These are phyloP conservation scores for Trichosporon asahii DNA, from an alignment of 1,284 basidiomycete genomes.

Conservation along the genomic window DNA sequence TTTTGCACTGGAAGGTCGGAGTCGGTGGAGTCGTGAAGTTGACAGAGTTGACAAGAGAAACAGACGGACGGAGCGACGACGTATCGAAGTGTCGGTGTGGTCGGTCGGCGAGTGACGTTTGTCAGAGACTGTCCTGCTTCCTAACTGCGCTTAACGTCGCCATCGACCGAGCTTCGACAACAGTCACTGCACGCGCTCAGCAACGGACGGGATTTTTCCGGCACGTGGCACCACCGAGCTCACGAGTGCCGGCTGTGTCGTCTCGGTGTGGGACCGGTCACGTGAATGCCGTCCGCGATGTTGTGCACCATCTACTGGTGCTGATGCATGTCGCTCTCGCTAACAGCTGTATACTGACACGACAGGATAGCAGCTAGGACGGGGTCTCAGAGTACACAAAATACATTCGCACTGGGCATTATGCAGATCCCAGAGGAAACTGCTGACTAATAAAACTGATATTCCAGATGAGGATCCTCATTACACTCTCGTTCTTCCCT, in stretches of 20 bases:
- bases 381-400: neutral
- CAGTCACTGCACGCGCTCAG: neutral
- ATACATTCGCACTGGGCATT: slow-evolving; percentile 1
- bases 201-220: neutral
- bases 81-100: neutral
- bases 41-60: neutral
- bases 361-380: too few species aligned
- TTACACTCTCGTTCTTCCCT: neutral
- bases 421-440: neutral
- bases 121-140: neutral
- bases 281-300: neutral
- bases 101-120: neutral
- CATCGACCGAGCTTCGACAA: neutral
- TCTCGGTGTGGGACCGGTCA: neutral
- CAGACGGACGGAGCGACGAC: neutral
- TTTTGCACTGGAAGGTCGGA: too few species aligned
- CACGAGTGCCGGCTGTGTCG: too few species aligned
- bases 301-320: too few species aligned
- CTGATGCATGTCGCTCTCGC: too few species aligned
- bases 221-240: neutral
- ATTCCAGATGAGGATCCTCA: neutral
- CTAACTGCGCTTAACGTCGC: neutral
- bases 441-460: neutral
- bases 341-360: too few species aligned
- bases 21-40: too few species aligned